Conservation (phyloP, 106 monocot species). For the Ottelia alismoides region DNA sequence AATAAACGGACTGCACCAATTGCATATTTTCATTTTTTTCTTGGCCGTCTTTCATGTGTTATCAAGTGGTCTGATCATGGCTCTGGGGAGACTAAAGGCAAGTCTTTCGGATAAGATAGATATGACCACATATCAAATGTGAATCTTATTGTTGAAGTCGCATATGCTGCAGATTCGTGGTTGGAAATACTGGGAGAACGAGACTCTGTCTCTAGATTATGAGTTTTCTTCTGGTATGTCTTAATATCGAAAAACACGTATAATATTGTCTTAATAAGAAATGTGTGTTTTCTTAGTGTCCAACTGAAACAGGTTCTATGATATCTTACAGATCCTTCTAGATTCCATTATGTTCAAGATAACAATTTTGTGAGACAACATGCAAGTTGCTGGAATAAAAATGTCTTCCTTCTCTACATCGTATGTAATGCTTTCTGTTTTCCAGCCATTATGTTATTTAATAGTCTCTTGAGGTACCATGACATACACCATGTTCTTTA, state of each 20-base stretch:
- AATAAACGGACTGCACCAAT: slow-evolving; percentile 12
- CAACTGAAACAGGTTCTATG: neutral
- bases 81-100: slow-evolving; percentile 16
- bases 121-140: neutral
- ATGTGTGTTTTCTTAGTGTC: neutral
- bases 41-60: slow-evolving; percentile 15
- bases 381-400: neutral
- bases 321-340: neutral
- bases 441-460: neutral
- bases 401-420: neutral
- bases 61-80: slow-evolving; percentile 15
- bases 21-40: slow-evolving; percentile 23
- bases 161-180: slow-evolving; percentile 26
- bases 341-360: neutral
- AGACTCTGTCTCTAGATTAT: slow-evolving; percentile 30
- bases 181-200: slow-evolving; percentile 73
- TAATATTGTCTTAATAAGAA: neutral
- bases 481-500: neutral
- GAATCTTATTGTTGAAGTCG: neutral
- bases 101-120: neutral
- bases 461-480: neutral
- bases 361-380: neutral
- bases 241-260: no score
- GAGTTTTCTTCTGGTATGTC: slow-evolving; percentile 42
- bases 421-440: neutral